phyloP scores from a whole-genome alignment of 1,284 basidiomycete species.

The Pseudozyma hubeiensis region DNA sequence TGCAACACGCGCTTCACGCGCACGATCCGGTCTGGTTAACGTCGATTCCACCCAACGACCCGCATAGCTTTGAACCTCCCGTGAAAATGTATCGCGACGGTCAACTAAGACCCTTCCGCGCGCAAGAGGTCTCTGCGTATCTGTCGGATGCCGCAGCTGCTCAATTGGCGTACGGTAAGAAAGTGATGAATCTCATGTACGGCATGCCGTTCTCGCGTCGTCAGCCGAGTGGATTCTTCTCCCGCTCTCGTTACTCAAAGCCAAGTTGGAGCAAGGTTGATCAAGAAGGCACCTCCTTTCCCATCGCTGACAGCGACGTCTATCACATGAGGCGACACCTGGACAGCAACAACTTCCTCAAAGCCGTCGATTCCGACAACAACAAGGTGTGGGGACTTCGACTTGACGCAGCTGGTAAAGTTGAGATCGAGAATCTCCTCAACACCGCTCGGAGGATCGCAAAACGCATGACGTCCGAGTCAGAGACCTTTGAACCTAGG shows the following conservation, averaged over 20 bases:
- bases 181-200: slow-evolving; percentile 1
- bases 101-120: neutral
- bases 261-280: neutral
- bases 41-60: neutral
- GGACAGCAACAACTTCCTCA: neutral
- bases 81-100: neutral
- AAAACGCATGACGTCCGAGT: neutral
- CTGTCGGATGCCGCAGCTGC: neutral
- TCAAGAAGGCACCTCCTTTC: neutral
- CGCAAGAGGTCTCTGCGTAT: neutral
- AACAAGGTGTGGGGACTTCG: neutral
- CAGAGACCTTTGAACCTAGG: neutral
- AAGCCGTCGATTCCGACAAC: neutral
- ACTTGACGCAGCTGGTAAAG: neutral
- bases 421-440: neutral
- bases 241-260: neutral
- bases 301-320: neutral
- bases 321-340: neutral
- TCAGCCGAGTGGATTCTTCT: neutral
- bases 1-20: neutral
- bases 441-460: neutral
- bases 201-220: neutral
- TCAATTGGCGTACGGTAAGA: neutral
- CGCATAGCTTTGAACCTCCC: neutral
- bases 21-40: neutral